Percentiles rank a stretch among this genome's conserved stretches.
Evolutionary conservation across 31 red algal genomes (phyloP).

Genomic region (Asparagopsis taxiformis): DNA sequence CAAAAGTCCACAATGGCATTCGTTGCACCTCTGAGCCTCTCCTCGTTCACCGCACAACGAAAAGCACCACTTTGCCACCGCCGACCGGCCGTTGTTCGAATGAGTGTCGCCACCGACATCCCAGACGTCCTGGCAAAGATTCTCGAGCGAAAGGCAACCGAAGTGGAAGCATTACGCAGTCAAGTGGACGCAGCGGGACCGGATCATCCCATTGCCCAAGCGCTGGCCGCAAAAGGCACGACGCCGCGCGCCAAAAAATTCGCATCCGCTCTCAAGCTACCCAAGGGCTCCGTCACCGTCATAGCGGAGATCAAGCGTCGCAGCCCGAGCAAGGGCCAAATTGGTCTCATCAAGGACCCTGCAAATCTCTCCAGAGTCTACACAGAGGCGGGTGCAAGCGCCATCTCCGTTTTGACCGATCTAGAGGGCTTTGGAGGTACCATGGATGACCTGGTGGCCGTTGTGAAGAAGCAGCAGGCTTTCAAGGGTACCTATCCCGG

Average conservation of each 20-base stretch:
- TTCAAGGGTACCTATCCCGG: slow-evolving; percentile 86
- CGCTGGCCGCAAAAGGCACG: slow-evolving; percentile 32
- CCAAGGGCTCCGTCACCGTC: slow-evolving; percentile 72
- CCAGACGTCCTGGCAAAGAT: slow-evolving; percentile 91
- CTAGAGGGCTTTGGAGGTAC: slow-evolving; percentile 84
- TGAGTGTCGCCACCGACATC: slow-evolving; percentile 21
- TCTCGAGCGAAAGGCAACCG: slow-evolving; percentile 79
- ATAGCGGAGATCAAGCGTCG: slow-evolving; percentile 98
- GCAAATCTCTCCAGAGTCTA: slow-evolving; percentile 69
- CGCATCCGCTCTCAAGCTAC: slow-evolving; percentile 66
- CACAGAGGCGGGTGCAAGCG: slow-evolving; percentile 83
- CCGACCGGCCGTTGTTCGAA: not conserved
- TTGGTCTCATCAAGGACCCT: slow-evolving; percentile 75
- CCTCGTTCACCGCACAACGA: slow-evolving; percentile 10
- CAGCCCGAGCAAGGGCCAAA: slow-evolving; percentile 76
- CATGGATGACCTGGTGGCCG: slow-evolving; percentile 82
- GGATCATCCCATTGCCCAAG: slow-evolving; percentile 61
- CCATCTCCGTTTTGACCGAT: slow-evolving; percentile 96
- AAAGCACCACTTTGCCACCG: not conserved
- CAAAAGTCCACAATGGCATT: slow-evolving; percentile 76
- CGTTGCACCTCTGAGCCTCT: slow-evolving; percentile 15
- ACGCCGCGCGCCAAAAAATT: slow-evolving; percentile 61
- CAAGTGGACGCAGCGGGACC: slow-evolving; percentile 44
- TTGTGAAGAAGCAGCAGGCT: slow-evolving; percentile 57
- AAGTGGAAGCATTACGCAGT: slow-evolving; percentile 66